Percentiles rank a stretch among this genome's conserved stretches.
phyloP scores from a whole-genome alignment of 768 basidiomycete genomes.

The Podaxis rugospora region DNA sequence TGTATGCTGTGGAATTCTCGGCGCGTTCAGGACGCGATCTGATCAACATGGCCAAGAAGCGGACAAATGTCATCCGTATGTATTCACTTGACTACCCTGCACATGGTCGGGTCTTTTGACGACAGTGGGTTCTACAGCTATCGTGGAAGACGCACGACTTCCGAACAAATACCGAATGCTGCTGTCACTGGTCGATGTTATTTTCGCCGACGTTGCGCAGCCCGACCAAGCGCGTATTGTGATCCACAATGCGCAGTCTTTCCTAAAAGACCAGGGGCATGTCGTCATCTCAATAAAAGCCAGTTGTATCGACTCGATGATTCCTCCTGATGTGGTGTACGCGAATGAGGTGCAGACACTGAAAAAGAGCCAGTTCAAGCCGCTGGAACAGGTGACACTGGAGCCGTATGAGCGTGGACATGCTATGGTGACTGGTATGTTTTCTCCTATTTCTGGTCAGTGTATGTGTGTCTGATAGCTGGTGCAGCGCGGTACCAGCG shows the following conservation, averaged over 20 bases:
- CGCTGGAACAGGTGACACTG: constrained; percentile 91
- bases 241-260: constrained; percentile 86
- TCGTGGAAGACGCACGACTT: constrained; percentile 95
- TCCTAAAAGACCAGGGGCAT: constrained; percentile 93
- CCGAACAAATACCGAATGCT: constrained; percentile 98
- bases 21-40: constrained; percentile 94
- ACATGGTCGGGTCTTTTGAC: not conserved
- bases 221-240: constrained; percentile 99
- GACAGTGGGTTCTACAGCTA: constrained; percentile 46
- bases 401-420: constrained; percentile 92
- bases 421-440: constrained; percentile 81
- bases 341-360: constrained; percentile 81
- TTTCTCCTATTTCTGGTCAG: constrained; percentile 41
- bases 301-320: constrained; percentile 97
- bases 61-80: constrained; percentile 97
- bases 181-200: constrained; percentile 90
- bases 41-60: constrained; percentile 99
- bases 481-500: constrained; percentile 21
- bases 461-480: constrained; percentile 25
- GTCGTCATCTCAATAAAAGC: constrained; percentile 98
- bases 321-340: constrained; percentile 85
- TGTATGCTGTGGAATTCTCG: constrained; percentile 99
- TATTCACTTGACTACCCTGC: constrained; percentile 12
- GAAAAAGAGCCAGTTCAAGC: constrained; percentile 79
- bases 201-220: constrained; percentile 98